phyloP scores from a whole-genome alignment of 2,329 filamentous ascomycete species.

The Ophiostoma triangulosporum region DNA sequence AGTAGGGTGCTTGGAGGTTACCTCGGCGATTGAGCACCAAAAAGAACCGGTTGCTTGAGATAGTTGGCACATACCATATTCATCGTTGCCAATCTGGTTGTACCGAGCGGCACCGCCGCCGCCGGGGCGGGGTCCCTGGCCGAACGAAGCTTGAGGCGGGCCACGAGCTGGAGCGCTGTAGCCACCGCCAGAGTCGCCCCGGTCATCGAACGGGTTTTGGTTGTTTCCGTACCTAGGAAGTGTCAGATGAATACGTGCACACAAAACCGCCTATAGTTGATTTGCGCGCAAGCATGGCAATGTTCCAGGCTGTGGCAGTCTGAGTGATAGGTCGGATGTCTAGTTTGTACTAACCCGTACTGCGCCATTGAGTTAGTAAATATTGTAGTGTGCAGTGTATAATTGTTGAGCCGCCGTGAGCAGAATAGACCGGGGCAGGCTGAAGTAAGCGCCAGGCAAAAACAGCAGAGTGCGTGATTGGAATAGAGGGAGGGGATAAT shows the following conservation, averaged over 20 bases:
- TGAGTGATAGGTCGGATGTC: not conserved
- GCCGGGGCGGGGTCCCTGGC: constrained; percentile 20
- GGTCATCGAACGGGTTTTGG: constrained; percentile 46
- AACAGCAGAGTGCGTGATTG: not conserved
- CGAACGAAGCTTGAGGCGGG: constrained; percentile 18
- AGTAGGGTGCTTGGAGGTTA: not conserved
- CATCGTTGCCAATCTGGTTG: constrained; percentile 23
- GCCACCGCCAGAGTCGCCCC: constrained; percentile 24
- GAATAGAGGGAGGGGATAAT: not conserved
- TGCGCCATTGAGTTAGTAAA: constrained; percentile 29
- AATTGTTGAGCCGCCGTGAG: not conserved
- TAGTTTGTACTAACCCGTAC: constrained; percentile 44
- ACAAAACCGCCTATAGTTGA: not conserved
- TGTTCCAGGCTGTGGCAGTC: not conserved
- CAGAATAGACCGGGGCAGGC: not conserved
- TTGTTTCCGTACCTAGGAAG: constrained; percentile 37
- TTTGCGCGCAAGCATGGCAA: constrained; percentile 24
- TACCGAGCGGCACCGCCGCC: constrained; percentile 16
- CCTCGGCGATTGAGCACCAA: not conserved
- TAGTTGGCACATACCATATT: constrained; percentile 23
- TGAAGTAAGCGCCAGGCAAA: not conserved
- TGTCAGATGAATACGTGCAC: not conserved
- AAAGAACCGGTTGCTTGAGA: no score
- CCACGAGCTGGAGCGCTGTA: constrained; percentile 21
- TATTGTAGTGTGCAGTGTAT: not conserved